A percentile compares a stretch with the other conserved stretches of the same genome.
Conservation (phyloP, 306 rosid species). For the Quercus wislizeni region DNA sequence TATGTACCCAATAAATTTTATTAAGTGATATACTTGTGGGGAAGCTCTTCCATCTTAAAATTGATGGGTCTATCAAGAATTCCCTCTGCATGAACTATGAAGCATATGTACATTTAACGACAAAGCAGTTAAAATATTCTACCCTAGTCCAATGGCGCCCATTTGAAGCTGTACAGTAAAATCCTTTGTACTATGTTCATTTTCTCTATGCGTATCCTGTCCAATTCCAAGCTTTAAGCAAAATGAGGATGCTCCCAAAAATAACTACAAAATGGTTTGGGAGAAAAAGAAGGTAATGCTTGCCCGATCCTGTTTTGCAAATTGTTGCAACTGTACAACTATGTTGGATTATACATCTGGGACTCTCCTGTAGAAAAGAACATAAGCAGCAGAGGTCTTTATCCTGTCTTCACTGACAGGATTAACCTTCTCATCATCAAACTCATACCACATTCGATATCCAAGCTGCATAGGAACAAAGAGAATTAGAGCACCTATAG, state of each 20-base stretch:
- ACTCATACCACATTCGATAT: slow-evolving; percentile 61
- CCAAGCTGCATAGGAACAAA: slow-evolving; percentile 52
- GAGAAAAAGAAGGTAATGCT: neutral
- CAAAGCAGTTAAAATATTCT: slow-evolving; percentile 7
- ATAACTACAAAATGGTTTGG: neutral
- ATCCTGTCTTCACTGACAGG: slow-evolving; percentile 40
- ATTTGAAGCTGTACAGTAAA: slow-evolving; percentile 47
- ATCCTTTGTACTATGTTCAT: neutral
- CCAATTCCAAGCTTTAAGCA: slow-evolving; percentile 8
- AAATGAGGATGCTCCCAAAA: slow-evolving; percentile 7
- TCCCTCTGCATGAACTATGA: slow-evolving; percentile 5
- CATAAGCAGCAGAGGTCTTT: slow-evolving; percentile 76
- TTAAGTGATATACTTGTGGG: neutral
- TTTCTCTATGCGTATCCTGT: slow-evolving; percentile 25
- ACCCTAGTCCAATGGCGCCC: slow-evolving; percentile 27
- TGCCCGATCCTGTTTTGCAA: slow-evolving; percentile 22
- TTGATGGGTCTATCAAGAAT: slow-evolving; percentile 6
- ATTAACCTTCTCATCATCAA: slow-evolving; percentile 68
- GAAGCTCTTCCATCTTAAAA: slow-evolving; percentile 1
- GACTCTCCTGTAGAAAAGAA: slow-evolving; percentile 78
- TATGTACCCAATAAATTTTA: neutral
- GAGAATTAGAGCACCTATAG: neutral
- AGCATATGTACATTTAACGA: slow-evolving; percentile 30
- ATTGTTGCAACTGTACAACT: slow-evolving; percentile 28
- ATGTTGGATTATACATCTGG: slow-evolving; percentile 30